Evolutionary conservation across 2,329 filamentous ascomycete species (phyloP).

Genomic region (Fusarium neocosmosporiellum): DNA sequence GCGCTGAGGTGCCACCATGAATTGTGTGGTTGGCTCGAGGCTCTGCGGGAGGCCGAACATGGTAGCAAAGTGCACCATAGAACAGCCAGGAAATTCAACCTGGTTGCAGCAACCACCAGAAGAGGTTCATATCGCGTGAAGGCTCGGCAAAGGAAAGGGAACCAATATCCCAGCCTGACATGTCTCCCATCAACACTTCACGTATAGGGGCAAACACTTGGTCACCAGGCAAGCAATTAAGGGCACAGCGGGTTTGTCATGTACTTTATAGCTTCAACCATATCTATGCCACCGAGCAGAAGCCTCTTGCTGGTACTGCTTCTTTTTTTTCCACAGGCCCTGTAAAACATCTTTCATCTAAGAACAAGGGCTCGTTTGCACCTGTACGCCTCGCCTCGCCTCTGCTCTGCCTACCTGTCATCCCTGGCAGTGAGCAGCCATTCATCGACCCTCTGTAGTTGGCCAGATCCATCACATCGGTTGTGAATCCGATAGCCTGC

Average conservation of each 20-base stretch:
- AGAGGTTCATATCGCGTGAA: no score
- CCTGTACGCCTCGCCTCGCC: conserved; percentile 15
- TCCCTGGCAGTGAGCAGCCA: conserved; percentile 2
- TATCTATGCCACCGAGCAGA: conserved; percentile 37
- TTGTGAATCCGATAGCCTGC: background rate
- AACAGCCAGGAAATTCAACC: no score
- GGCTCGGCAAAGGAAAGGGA: no score
- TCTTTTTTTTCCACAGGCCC: conserved; percentile 29
- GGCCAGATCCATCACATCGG: conserved; percentile 1
- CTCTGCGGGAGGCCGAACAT: conserved; percentile 36
- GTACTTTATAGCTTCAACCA: conserved; percentile 37
- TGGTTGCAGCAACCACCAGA: no score
- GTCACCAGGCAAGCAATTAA: background rate
- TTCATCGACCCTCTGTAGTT: background rate
- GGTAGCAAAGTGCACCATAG: background rate
- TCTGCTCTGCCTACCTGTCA: conserved; percentile 3
- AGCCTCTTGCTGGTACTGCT: conserved; percentile 21
- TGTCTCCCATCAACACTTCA: background rate
- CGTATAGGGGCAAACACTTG: background rate
- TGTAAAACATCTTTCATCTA: conserved; percentile 37
- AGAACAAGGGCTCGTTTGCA: conserved; percentile 26
- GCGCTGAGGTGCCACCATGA: background rate
- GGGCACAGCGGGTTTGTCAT: conserved; percentile 22
- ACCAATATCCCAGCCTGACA: background rate
- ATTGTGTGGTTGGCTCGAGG: background rate